Evolutionary conservation across 139 green algal genomes (phyloP), one percentile per base, ranked within the genome.

Genomic region (Pleodorina starrii): DNA sequence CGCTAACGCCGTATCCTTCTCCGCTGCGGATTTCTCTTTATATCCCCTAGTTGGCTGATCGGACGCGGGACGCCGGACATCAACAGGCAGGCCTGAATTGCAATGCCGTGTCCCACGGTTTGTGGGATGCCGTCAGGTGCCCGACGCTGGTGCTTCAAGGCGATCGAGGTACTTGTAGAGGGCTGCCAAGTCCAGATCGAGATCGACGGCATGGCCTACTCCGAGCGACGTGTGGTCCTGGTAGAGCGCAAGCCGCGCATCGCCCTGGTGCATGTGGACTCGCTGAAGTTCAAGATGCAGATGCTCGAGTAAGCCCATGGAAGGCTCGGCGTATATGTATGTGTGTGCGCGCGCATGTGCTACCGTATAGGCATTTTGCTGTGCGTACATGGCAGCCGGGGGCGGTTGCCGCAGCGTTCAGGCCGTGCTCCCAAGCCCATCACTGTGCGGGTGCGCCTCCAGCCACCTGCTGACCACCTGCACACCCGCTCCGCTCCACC

Each of bases 161-260:
- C 17, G 16, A 7, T 82, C 46, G 10, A 0, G 2, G 74, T 43
- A 5, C 29, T 42, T 0, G 44, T 46, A 5, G 44, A n/a, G 7
- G 44, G 29, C 29, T 7, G 0, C 0, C 11, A 16, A 0, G 0
- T 63, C 44, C 10, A 29, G 46, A 32, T 82, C n/a, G 46, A 82
- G 10, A 82, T 82, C 14, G 44, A 82, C 74, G 74, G 74, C n/a
- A 42, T 82, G 44, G 74, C 74, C 29, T 63, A 43, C 46, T 82
- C 74, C 46, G 9, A 32, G 48, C 17, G 23, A 48, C 76, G 48
- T 46, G 76, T 71, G 76, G 48, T 69, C 48, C 76, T 84, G 32
- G 76, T 84, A 17, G 76, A 84, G 76, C 48, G 48, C 48, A 48
- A 69, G 48, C 76, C 76, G n/a, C 76, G 48, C 76, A 84, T 84